Percentiles rank a stretch among this genome's conserved stretches.
These are phyloP conservation scores for Lodderomyces elongisporus DNA, from an alignment of 1,139 yeast genomes.

Conservation along the genomic window DNA sequence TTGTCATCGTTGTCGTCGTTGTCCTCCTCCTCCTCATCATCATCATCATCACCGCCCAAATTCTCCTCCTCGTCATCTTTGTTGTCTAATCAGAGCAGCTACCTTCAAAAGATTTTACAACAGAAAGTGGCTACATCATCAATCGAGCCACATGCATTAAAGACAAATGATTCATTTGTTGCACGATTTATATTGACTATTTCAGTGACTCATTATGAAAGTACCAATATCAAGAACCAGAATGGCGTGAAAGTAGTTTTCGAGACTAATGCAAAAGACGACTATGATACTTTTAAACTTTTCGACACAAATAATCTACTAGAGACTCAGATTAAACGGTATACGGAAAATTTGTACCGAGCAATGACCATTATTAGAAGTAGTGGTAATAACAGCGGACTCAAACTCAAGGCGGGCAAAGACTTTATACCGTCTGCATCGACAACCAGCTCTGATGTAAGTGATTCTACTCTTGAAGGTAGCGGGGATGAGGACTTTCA, in stretches of 20 bases:
- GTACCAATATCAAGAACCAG: too few relatives aligned
- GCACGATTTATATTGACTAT: slow-evolving; percentile 1
- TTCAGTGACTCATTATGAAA: neutral
- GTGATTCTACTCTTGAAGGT: slow-evolving; percentile 14
- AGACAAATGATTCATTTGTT: slow-evolving; percentile 4
- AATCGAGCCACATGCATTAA: slow-evolving; percentile 4
- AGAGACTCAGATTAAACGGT: slow-evolving; percentile 24
- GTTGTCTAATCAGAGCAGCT: slow-evolving; percentile 1
- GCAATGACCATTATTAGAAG: neutral
- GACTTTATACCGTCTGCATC: neutral
- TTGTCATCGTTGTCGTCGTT: too few relatives aligned
- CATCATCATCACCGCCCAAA: too few relatives aligned
- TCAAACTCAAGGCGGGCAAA: neutral
- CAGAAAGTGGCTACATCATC: neutral
- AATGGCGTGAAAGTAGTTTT: neutral
- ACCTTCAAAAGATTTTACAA: neutral
- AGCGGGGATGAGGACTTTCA: slow-evolving; percentile 11
- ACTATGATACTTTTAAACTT: slow-evolving; percentile 13
- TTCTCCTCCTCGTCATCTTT: too few relatives aligned
- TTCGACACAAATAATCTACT: slow-evolving; percentile 19
- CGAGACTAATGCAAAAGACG: slow-evolving; percentile 18
- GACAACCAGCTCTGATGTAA: slow-evolving; percentile 2
- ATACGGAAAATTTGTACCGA: slow-evolving; percentile 16
- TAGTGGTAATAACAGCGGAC: neutral
- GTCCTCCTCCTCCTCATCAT: too few relatives aligned